Percentiles rank a stretch among this genome's conserved stretches.
phyloP scores from a whole-genome alignment of 805 yeast species.

The Kodamaea restingae region DNA sequence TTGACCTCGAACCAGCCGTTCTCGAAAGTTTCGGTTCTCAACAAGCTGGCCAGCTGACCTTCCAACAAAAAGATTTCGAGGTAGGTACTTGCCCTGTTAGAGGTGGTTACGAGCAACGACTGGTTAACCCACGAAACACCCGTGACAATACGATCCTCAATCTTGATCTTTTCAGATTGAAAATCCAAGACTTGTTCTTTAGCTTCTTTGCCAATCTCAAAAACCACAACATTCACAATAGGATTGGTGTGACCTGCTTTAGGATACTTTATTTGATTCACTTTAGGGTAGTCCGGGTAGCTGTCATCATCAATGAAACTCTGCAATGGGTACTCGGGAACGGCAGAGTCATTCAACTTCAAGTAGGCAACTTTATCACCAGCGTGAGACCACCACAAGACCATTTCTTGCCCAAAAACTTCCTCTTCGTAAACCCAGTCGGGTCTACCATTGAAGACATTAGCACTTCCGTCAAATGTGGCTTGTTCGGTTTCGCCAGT shows the following conservation, averaged over 20 bases:
- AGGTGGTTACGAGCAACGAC: conserved; percentile 51
- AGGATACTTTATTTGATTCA: conserved; percentile 56
- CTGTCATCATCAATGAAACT: conserved; percentile 39
- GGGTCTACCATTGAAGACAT: conserved; percentile 62
- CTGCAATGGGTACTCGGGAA: conserved; percentile 49
- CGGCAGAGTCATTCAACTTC: conserved; percentile 56
- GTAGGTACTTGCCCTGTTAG: conserved; percentile 58
- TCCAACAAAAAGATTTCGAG: conserved; percentile 49
- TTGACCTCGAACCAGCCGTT: conserved; percentile 60
- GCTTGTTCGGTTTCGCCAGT: conserved; percentile 22
- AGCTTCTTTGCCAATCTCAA: conserved; percentile 26
- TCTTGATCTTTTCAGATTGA: conserved; percentile 20
- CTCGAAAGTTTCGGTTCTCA: conserved; percentile 44
- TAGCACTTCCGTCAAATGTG: conserved; percentile 49
- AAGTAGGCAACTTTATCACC: conserved; percentile 54
- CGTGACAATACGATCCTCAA: conserved; percentile 52
- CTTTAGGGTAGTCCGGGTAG: conserved; percentile 44
- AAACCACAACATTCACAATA: conserved; percentile 42
- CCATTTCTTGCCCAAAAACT: conserved; percentile 52
- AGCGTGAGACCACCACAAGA: conserved; percentile 73
- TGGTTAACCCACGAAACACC: conserved; percentile 56
- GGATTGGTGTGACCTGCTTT: conserved; percentile 71
- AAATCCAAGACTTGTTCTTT: conserved; percentile 12
- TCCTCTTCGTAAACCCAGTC: conserved; percentile 90
- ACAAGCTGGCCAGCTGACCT: conserved; percentile 26